Conservation (phyloP, 495 filamentous ascomycete genomes). For the Chaetomium cochliodes region DNA sequence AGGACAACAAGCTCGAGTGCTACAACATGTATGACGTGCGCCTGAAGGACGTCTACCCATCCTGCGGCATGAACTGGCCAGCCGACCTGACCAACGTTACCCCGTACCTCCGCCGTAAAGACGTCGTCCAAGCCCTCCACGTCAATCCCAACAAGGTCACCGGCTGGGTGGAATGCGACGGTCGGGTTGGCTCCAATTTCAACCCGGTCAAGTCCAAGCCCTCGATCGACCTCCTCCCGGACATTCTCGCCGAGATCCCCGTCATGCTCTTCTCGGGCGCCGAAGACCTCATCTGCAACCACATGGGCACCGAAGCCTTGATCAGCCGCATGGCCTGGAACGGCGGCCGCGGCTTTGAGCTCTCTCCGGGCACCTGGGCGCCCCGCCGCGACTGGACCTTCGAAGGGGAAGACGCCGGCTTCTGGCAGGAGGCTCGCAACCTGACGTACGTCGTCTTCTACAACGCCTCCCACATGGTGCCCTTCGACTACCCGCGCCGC, state of each 20-base stretch:
- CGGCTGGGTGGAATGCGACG: slow-evolving; percentile 90
- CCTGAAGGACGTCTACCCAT: slow-evolving; percentile 65
- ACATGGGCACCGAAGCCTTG: slow-evolving; percentile 86
- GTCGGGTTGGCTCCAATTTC: slow-evolving; percentile 71
- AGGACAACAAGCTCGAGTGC: slow-evolving; percentile 56
- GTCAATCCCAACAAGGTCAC: slow-evolving; percentile 75
- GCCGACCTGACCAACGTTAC: slow-evolving; percentile 73
- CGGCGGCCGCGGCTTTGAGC: slow-evolving; percentile 84
- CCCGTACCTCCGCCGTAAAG: slow-evolving; percentile 79
- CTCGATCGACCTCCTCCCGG: slow-evolving; percentile 71
- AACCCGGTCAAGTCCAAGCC: slow-evolving; percentile 65
- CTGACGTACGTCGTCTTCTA: slow-evolving; percentile 94
- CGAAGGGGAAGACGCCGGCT: slow-evolving; percentile 83
- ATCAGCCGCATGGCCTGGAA: slow-evolving; percentile 93
- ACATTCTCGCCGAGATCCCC: slow-evolving; percentile 69
- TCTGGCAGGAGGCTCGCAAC: slow-evolving; percentile 92
- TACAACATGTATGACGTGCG: slow-evolving; percentile 96
- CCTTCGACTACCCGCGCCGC: slow-evolving; percentile 84
- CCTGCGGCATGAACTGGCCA: slow-evolving; percentile 96
- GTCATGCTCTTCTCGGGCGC: slow-evolving; percentile 89
- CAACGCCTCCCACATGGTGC: slow-evolving; percentile 96
- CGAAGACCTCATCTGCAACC: slow-evolving; percentile 94
- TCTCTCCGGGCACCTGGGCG: slow-evolving; percentile 85
- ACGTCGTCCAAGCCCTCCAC: slow-evolving; percentile 77
- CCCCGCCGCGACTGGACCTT: slow-evolving; percentile 92